These are phyloP conservation scores for Selaginella tamariscina DNA, from an alignment of 75 land plant species.

Conservation along the genomic window DNA sequence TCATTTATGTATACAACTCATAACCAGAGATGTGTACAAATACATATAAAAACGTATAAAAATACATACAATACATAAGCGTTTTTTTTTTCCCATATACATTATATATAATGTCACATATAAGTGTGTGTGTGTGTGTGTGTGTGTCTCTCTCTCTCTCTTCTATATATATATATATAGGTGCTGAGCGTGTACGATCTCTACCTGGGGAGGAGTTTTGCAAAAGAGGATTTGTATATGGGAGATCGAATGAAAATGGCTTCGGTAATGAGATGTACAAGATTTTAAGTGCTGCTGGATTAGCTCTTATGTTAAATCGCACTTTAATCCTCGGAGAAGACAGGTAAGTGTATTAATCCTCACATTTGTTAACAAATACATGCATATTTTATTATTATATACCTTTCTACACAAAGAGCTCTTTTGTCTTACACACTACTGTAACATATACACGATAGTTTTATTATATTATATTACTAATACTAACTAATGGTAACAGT, in stretches of 20 bases:
- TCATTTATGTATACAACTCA: background rate
- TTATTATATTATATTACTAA: no score
- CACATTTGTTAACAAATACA: conserved; percentile 9
- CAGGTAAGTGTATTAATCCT: conserved; percentile 48
- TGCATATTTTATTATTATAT: no score
- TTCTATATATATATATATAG: conserved; percentile 22
- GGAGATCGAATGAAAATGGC: conserved; percentile 74
- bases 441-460: no score
- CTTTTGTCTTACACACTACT: no score
- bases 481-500: no score
- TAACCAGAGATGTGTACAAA: background rate
- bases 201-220: conserved; percentile 72
- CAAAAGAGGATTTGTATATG: conserved; percentile 60
- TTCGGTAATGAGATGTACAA: conserved; percentile 96
- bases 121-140: background rate
- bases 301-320: conserved; percentile 78
- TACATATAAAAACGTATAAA: no score
- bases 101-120: background rate
- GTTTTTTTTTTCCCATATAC: no score
- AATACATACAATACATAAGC: no score
- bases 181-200: conserved; percentile 49
- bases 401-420: no score
- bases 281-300: conserved; percentile 65
- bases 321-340: conserved; percentile 77
- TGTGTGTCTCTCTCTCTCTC: background rate